Percentiles rank a stretch among this genome's conserved stretches.
These are phyloP conservation scores for Cornus controversa DNA, from an alignment of 148 eudicot species.

Conservation along the genomic window DNA sequence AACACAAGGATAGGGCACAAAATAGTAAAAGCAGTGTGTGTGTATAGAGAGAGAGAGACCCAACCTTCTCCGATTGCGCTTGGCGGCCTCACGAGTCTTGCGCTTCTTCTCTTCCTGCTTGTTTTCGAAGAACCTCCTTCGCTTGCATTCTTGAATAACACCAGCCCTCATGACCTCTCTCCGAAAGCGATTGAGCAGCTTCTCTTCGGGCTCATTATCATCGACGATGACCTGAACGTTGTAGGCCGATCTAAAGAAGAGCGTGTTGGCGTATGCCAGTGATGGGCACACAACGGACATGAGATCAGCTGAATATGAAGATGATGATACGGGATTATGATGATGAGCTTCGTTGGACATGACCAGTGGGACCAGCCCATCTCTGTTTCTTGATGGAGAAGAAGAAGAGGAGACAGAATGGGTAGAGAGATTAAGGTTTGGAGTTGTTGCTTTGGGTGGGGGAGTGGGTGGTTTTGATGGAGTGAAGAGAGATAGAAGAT, in stretches of 20 bases:
- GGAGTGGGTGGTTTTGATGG: constrained; percentile 37
- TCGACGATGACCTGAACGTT: constrained; percentile 86
- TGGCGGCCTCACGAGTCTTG: constrained; percentile 86
- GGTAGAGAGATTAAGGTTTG: constrained; percentile 18
- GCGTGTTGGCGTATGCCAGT: constrained; percentile 51
- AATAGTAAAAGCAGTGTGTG: not conserved
- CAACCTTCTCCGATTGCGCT: constrained; percentile 85
- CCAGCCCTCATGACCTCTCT: constrained; percentile 90
- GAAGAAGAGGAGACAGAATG: constrained; percentile 1
- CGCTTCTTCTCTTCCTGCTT: constrained; percentile 84
- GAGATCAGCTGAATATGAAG: constrained; percentile 30
- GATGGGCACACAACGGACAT: constrained; percentile 67
- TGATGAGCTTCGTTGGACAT: not conserved
- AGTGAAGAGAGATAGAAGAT: constrained; percentile 51
- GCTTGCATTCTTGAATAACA: constrained; percentile 69
- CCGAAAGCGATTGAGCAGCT: constrained; percentile 56
- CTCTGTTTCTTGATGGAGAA: constrained; percentile 12
- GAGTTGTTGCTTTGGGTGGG: constrained; percentile 22
- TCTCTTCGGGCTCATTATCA: constrained; percentile 75
- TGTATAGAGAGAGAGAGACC: not conserved
- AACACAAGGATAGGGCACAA: not conserved
- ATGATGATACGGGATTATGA: constrained; percentile 1
- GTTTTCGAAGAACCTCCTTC: constrained; percentile 71
- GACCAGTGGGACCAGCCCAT: constrained; percentile 3
- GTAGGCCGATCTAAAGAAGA: constrained; percentile 56